phyloP scores from a whole-genome alignment of 2,329 filamentous ascomycete genomes.

The Ascomycota sp. region DNA sequence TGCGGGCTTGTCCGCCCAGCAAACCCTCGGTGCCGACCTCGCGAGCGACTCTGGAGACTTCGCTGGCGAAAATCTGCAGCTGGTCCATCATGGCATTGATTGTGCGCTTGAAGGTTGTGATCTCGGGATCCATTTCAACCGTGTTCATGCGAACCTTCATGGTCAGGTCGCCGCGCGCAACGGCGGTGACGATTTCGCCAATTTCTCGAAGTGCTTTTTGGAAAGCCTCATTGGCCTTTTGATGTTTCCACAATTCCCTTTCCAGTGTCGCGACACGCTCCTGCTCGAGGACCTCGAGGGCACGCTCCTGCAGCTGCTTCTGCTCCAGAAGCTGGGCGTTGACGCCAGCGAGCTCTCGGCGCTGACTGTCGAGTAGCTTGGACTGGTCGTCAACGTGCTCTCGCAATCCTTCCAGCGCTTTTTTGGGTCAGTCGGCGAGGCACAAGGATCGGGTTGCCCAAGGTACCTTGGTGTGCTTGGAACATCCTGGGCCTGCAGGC shows the following conservation, averaged over 20 bases:
- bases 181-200: slow-evolving; percentile 89
- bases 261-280: slow-evolving; percentile 79
- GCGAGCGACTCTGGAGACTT: slow-evolving; percentile 83
- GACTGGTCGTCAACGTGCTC: slow-evolving; percentile 90
- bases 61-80: slow-evolving; percentile 85
- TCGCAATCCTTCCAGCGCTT: slow-evolving; percentile 66
- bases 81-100: slow-evolving; percentile 99
- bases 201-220: slow-evolving; percentile 94
- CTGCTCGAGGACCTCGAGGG: slow-evolving; percentile 64
- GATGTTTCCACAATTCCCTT: slow-evolving; percentile 86
- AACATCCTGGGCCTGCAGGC: slow-evolving; percentile 24
- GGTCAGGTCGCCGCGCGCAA: slow-evolving; percentile 84
- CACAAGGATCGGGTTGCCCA: slow-evolving; percentile 15
- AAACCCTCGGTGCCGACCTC: slow-evolving; percentile 94
- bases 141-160: slow-evolving; percentile 94
- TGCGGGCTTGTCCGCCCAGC: slow-evolving; percentile 80
- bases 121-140: slow-evolving; percentile 94
- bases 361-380: slow-evolving; percentile 74
- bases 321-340: slow-evolving; percentile 73
- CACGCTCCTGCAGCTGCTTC: slow-evolving; percentile 64
- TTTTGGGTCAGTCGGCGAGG: slow-evolving; percentile 45
- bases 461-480: slow-evolving; percentile 18
- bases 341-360: slow-evolving; percentile 67
- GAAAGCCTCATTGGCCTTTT: slow-evolving; percentile 96
- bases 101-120: slow-evolving; percentile 90